phyloP scores from a whole-genome alignment of 2,329 filamentous ascomycete genomes.

The Cordyceps sp. region DNA sequence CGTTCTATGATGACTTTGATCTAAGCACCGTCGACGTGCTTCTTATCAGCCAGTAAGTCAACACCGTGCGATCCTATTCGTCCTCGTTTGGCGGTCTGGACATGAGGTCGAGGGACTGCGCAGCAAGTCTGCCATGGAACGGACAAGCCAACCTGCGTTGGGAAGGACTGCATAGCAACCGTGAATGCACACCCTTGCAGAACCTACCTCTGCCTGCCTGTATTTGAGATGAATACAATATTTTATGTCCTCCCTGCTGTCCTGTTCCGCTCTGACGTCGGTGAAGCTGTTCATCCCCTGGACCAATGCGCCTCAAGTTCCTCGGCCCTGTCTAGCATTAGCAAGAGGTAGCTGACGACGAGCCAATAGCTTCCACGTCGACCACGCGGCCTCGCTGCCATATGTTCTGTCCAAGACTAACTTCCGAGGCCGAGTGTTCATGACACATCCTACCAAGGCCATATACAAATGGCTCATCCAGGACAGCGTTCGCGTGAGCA shows the following conservation, averaged over 20 bases:
- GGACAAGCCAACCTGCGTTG: too few species aligned
- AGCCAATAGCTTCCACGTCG: conserved; percentile 72
- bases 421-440: conserved; percentile 91
- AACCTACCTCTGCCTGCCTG: conserved; percentile 1
- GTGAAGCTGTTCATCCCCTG: conserved; percentile 4
- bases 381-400: conserved; percentile 95
- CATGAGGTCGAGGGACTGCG: too few species aligned
- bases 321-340: not conserved
- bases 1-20: conserved; percentile 98
- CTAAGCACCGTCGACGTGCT: conserved; percentile 94
- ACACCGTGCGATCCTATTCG: too few species aligned
- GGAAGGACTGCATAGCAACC: too few species aligned
- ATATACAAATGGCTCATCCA: conserved; percentile 99
- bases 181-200: too few species aligned
- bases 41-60: conserved; percentile 92
- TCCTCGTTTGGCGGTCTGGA: too few species aligned
- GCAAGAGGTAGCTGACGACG: conserved; percentile 1
- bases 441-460: conserved; percentile 97
- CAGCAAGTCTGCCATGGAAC: too few species aligned
- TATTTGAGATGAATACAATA: conserved; percentile 24
- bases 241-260: conserved; percentile 5
- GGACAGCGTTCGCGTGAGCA: conserved; percentile 83
- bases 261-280: conserved; percentile 1
- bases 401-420: conserved; percentile 97
- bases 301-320: not conserved